phyloP scores from a whole-genome alignment of 176 grass and related monocot genomes.

The Elaeis guineensis region DNA sequence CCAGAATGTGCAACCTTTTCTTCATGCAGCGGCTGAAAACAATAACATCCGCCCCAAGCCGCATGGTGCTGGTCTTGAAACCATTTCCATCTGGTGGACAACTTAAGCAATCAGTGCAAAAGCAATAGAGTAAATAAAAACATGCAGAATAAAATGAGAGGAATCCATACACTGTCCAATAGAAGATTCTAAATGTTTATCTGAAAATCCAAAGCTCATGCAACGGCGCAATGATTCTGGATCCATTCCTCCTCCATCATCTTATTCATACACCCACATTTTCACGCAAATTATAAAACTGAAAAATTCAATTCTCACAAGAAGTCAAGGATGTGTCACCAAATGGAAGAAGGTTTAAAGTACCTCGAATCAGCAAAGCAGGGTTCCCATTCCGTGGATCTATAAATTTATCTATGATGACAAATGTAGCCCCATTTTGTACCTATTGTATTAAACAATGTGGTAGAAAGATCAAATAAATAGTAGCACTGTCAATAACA shows the following conservation, averaged over 20 bases:
- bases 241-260: constrained; percentile 98
- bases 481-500: no score
- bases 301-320: not conserved
- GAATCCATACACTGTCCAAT: constrained; percentile 80
- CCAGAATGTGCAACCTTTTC: constrained; percentile 26
- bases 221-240: constrained; percentile 61
- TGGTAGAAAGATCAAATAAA: no score
- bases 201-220: constrained; percentile 98
- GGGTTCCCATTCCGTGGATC: constrained; percentile 14
- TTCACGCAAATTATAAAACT: not conserved
- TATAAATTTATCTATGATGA: constrained; percentile 36
- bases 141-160: constrained; percentile 15
- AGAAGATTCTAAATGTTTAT: constrained; percentile 79
- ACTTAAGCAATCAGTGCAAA: constrained; percentile 9
- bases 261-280: constrained; percentile 27
- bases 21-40: constrained; percentile 73
- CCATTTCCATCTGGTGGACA: constrained; percentile 92
- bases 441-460: constrained; percentile 17
- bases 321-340: not conserved
- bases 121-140: constrained; percentile 26
- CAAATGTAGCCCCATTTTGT: constrained; percentile 40
- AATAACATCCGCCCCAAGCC: constrained; percentile 95
- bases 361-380: constrained; percentile 44
- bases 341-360: not conserved
- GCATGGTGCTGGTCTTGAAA: constrained; percentile 99